Evolutionary conservation across 2,329 filamentous ascomycete genomes (phyloP), one percentile per base, ranked within the genome.

Genomic region (Sphaerulina musiva): DNA sequence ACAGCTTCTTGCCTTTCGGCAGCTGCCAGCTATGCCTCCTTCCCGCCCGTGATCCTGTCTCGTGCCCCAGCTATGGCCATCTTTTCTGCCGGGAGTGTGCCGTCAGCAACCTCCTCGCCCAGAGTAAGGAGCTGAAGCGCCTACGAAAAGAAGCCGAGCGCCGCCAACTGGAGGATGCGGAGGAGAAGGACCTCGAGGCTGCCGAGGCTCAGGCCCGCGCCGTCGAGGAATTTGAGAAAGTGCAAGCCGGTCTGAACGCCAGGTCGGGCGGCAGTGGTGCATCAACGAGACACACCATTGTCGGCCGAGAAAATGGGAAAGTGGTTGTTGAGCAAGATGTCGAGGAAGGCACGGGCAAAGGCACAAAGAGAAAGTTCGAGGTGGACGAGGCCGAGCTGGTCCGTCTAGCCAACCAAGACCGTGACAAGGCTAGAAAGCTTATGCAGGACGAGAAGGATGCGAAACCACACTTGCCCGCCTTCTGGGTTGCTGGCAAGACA

Each of bases 81-180:
- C 78, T 98, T 11, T 97, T 97, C 75, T 98, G 92, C 71, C 84
- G 89, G 63, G 93, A 97, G 74, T 98, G 92, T 74, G 91, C 90
- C 7, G 81, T 97, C 50, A 84, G 78, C 62, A 95, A 97, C 65
- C 83, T 98, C n/a, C 78, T 97, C 1, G 81, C 89, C 1, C 92
- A 98, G 72, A 85, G 89, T 63, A 87, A 91, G 73, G 93, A 97
- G 68, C 91, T 95, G 60, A 93, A 90, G 69, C 82, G 93, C 0
- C 68, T 87, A 2, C 87, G 89, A 57, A 86, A 82, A 62, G 78
- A 80, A 20, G 60, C 59, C 7, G 77, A 80, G 17, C 83, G 85
- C 60, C 74, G 79, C 31, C 80, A 82, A 29, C 76, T 78, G 57
- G 77, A 80, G 51, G 86, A 90, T 26, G 75, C 78, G 6, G 85